Conservation (phyloP, 108 stramenopile species). For the Pseudonitzschia delicatissima region DNA sequence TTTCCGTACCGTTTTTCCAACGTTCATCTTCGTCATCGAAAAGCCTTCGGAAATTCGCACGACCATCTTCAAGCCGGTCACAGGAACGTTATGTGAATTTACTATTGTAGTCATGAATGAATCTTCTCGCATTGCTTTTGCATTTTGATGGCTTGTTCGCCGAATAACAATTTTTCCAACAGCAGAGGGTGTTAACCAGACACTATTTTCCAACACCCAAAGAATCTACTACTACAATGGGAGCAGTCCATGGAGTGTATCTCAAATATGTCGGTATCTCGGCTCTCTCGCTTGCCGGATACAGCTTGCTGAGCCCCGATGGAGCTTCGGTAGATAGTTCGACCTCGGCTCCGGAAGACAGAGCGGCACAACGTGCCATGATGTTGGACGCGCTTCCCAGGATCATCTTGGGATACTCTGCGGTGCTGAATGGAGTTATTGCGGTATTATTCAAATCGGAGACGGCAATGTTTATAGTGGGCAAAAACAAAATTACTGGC, state of each 20-base stretch:
- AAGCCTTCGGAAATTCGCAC: too few species aligned
- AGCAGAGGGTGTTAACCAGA: not conserved
- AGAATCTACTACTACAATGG: slow-evolving; percentile 43
- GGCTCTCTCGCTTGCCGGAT: slow-evolving; percentile 69
- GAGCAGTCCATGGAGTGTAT: slow-evolving; percentile 86
- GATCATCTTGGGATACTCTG: slow-evolving; percentile 63
- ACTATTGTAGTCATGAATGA: too few species aligned
- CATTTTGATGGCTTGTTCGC: too few species aligned
- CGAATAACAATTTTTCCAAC: too few species aligned
- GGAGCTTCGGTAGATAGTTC: slow-evolving; percentile 20
- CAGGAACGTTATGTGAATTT: too few species aligned
- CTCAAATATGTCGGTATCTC: slow-evolving; percentile 87
- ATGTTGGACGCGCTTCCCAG: slow-evolving; percentile 41
- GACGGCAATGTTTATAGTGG: slow-evolving; percentile 69
- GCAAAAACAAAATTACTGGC: slow-evolving; percentile 66
- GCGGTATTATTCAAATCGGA: slow-evolving; percentile 79
- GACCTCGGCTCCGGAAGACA: not conserved
- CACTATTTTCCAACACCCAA: not conserved
- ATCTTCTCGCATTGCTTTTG: too few species aligned
- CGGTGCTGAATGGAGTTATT: slow-evolving; percentile 70
- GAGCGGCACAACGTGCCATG: slow-evolving; percentile 3
- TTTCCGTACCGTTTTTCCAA: too few species aligned
- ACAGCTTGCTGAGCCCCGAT: slow-evolving; percentile 40
- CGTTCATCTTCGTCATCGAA: too few species aligned
- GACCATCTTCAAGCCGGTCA: too few species aligned